Evolutionary conservation across 176 grass and related monocot species (phyloP).

Genomic region (Leersia perrieri): DNA sequence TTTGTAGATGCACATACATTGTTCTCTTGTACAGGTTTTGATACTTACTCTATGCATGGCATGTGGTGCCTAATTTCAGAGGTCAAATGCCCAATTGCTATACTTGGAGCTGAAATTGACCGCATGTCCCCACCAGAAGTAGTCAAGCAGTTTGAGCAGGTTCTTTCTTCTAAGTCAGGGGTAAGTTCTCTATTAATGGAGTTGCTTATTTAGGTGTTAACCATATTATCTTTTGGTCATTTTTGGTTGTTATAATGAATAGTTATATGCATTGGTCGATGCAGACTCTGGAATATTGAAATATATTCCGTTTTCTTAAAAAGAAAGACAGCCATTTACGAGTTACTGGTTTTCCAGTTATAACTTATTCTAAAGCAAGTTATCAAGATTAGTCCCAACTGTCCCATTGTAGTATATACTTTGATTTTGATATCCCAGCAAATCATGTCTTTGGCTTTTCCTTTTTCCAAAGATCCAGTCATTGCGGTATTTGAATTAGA

Average conservation of each 20-base stretch:
- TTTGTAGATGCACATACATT: not conserved
- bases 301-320: too few species aligned
- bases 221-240: too few species aligned
- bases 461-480: not conserved
- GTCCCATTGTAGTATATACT: not conserved
- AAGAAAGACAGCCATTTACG: too few species aligned
- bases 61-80: constrained; percentile 35
- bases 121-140: constrained; percentile 49
- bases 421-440: not conserved
- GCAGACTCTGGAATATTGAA: too few species aligned
- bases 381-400: not conserved
- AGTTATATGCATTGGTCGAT: too few species aligned
- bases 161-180: constrained; percentile 49
- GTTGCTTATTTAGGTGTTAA: too few species aligned
- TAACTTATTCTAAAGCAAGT: too few species aligned
- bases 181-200: constrained; percentile 41
- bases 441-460: not conserved
- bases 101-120: constrained; percentile 79
- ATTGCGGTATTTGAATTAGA: too few species aligned
- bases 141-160: constrained; percentile 65
- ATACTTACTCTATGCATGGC: not conserved
- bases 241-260: too few species aligned
- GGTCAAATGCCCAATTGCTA: constrained; percentile 58
- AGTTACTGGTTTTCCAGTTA: too few species aligned
- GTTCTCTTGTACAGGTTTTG: not conserved